phyloP scores from a whole-genome alignment of 1,139 yeast genomes.

The Protomyces macrosporus region DNA sequence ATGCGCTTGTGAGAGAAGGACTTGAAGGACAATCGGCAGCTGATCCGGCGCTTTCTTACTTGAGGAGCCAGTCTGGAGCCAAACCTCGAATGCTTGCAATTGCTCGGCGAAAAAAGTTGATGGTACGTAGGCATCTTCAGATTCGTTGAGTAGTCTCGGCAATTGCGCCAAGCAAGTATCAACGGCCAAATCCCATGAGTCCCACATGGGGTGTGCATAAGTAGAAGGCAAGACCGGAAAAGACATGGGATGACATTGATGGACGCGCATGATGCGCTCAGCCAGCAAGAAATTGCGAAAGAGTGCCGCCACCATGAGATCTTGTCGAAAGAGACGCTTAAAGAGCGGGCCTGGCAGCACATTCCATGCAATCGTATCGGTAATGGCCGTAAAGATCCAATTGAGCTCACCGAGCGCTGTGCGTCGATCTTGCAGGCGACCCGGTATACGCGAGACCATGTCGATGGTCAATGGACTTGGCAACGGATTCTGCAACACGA shows the following conservation, averaged over 20 bases:
- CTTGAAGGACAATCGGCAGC: conserved; percentile 88
- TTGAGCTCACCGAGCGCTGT: conserved; percentile 94
- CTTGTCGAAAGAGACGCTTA: conserved; percentile 87
- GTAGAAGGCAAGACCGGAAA: conserved; percentile 88
- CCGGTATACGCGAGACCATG: conserved; percentile 59
- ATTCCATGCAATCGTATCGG: conserved; percentile 98
- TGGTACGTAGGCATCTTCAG: conserved; percentile 61
- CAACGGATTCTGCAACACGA: conserved; percentile 69
- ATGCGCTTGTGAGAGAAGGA: conserved; percentile 86
- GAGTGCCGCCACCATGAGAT: conserved; percentile 91
- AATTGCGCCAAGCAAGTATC: conserved; percentile 75
- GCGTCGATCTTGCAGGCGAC: conserved; percentile 82
- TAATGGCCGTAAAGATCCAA: conserved; percentile 97
- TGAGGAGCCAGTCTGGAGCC: conserved; percentile 87
- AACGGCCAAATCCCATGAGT: conserved; percentile 94
- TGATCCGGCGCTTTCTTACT: conserved; percentile 85
- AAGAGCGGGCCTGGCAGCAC: conserved; percentile 80
- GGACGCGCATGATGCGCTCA: conserved; percentile 86
- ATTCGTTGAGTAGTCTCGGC: conserved; percentile 38
- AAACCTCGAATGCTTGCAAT: conserved; percentile 88
- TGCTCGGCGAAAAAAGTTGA: conserved; percentile 94
- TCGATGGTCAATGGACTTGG: conserved; percentile 38
- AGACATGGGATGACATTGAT: conserved; percentile 89
- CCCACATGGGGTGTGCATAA: conserved; percentile 91
- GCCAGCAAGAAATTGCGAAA: conserved; percentile 89